Conservation (phyloP, 1,284 basidiomycete genomes). For the Spongispora temasekensis region DNA sequence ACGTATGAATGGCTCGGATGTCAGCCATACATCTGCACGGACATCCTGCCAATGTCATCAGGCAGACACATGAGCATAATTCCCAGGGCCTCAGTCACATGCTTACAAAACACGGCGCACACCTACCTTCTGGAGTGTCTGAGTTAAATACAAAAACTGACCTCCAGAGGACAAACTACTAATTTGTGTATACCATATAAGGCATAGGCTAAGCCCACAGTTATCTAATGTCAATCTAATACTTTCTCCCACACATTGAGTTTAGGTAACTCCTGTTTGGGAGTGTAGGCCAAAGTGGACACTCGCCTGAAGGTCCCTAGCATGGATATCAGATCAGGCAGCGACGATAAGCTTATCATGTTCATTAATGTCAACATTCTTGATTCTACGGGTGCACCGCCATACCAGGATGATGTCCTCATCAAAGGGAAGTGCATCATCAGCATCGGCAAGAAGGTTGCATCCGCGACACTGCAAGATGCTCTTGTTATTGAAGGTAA, state of each 20-base stretch:
- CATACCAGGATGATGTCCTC: constrained; percentile 36
- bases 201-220: not conserved
- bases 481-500: constrained; percentile 25
- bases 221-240: not conserved
- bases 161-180: not conserved
- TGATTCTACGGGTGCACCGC: constrained; percentile 34
- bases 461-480: constrained; percentile 17
- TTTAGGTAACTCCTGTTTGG: not conserved
- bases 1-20: not conserved
- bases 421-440: constrained; percentile 33
- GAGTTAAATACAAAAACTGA: not conserved
- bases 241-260: not conserved
- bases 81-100: not conserved
- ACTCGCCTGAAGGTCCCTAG: constrained; percentile 24
- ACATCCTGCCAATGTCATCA: not conserved
- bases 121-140: not conserved
- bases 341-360: constrained; percentile 22
- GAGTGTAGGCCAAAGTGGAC: constrained; percentile 22
- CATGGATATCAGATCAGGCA: constrained; percentile 28
- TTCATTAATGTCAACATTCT: constrained; percentile 36
- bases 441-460: constrained; percentile 25
- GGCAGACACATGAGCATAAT: not conserved
- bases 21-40: not conserved
- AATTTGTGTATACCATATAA: not conserved
- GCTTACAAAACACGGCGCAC: not conserved